Evolutionary conservation across 345 rosid species (phyloP), one percentile per base, ranked within the genome.

Genomic region (Salix exigua): DNA sequence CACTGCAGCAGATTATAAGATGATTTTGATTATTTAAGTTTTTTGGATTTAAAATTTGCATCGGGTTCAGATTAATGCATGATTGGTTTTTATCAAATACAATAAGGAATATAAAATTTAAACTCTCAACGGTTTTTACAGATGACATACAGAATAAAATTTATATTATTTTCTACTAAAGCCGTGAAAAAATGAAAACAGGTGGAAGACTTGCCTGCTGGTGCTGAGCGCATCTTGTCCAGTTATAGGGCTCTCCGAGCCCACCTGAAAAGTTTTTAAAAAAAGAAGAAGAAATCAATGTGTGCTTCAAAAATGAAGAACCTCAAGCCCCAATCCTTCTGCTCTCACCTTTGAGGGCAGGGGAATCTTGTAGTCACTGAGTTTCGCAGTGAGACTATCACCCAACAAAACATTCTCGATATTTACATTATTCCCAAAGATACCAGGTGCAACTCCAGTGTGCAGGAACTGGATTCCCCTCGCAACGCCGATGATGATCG

Each of bases 381-480:
- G 80, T 83, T 95, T 95, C 30, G 93, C 87, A 2, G 91, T 85
- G 75, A 95, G 97, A 81, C 82, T 84, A 26, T 91, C 97, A 79
- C 90, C 97, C 77, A 95, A 82, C 84, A 91, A 63, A 33, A 95
- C 87, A 78, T 90, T 88, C 28, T 90, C 93, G 9, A 91, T 83
- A 81, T 91, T 88, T 80, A 95, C 60, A 81, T 89, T 86, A 74
- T 91, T 93, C 76, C 97, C 96, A 53, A 85, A 90, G 51, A 95
- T 84, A 17, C 94, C 94, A 13, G 95, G 93, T 26, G 97, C 86
- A 44, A 92, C 89, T 78, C 97, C 97, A 16, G 89, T 86, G 83
- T 95, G 99, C 83, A 95, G 83, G 90, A 95, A 95, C 70, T 93
- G 99, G 75, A 91, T 86, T 77, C 97, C 99, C 72, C 97, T 89